Evolutionary conservation across 2,329 filamentous ascomycete species (phyloP).

Genomic region (Sporothrix inflata): DNA sequence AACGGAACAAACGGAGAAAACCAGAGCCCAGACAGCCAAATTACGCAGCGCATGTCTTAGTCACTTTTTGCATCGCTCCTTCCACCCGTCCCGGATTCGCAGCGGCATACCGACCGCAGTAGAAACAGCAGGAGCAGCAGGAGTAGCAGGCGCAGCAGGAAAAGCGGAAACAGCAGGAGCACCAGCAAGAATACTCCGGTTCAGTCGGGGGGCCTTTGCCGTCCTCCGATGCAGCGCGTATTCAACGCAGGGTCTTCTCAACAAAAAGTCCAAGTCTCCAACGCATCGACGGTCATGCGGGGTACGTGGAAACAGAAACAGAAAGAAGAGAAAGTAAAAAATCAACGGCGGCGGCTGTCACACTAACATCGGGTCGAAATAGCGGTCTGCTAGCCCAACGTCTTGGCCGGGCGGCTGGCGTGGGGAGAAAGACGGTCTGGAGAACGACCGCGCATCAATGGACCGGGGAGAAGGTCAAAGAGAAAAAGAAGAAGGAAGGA

Average conservation of each 20-base stretch:
- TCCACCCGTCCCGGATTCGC: neutral
- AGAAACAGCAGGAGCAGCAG: neutral
- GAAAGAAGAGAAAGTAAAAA: neutral
- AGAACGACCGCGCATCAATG: neutral
- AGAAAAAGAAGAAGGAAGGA: too few species aligned
- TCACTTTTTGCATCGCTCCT: neutral
- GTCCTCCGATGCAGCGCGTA: neutral
- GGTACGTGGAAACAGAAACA: neutral
- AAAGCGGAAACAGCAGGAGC: neutral
- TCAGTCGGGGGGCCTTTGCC: neutral
- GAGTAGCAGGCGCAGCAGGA: too few species aligned
- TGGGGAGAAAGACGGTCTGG: neutral
- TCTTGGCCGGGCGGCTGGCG: neutral
- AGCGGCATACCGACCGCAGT: neutral
- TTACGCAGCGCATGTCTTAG: neutral
- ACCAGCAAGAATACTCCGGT: neutral
- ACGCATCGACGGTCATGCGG: neutral
- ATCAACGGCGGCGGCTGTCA: neutral
- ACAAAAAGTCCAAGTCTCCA: neutral
- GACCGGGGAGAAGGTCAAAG: neutral
- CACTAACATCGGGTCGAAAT: neutral
- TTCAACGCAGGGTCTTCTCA: constrained; percentile 11
- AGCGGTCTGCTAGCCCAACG: constrained; percentile 16
- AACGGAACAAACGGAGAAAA: neutral
- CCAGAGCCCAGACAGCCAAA: neutral